A percentile compares a stretch with the other conserved stretches of the same genome.
These are phyloP conservation scores for Blastobotrys serpentis DNA, from an alignment of 1,139 yeast species.

Conservation along the genomic window DNA sequence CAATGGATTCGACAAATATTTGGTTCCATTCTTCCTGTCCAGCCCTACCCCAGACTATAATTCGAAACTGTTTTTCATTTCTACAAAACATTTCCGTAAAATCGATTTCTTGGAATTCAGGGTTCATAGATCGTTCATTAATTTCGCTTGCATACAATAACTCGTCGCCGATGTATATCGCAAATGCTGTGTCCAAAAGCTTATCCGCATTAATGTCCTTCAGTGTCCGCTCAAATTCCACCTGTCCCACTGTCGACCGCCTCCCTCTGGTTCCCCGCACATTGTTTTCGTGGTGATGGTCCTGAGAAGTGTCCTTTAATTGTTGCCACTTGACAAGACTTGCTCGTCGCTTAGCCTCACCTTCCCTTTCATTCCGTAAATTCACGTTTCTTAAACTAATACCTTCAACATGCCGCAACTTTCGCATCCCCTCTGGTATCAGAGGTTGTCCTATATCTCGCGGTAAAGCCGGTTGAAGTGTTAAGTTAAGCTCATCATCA, in stretches of 20 bases:
- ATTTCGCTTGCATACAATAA: slow-evolving; percentile 45
- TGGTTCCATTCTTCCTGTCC: slow-evolving; percentile 18
- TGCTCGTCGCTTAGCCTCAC: slow-evolving; percentile 14
- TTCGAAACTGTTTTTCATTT: slow-evolving; percentile 17
- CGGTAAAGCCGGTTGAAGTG: slow-evolving; percentile 21
- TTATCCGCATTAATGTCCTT: slow-evolving; percentile 34
- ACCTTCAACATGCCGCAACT: slow-evolving; percentile 29
- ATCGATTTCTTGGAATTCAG: slow-evolving; percentile 40
- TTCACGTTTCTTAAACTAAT: slow-evolving; percentile 24
- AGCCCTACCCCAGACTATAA: slow-evolving; percentile 23
- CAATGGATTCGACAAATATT: slow-evolving; percentile 19
- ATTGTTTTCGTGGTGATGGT: background rate
- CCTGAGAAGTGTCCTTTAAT: background rate
- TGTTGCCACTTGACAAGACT: slow-evolving; percentile 18
- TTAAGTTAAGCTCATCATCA: slow-evolving; percentile 18
- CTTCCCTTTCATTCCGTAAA: slow-evolving; percentile 5
- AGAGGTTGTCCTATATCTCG: slow-evolving; percentile 24
- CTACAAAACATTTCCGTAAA: slow-evolving; percentile 20
- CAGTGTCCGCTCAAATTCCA: slow-evolving; percentile 25
- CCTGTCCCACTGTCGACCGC: slow-evolving; percentile 4
- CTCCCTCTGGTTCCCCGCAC: background rate
- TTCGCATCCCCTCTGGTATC: slow-evolving; percentile 22
- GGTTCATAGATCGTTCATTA: slow-evolving; percentile 36
- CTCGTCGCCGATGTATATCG: slow-evolving; percentile 37
- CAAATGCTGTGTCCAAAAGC: slow-evolving; percentile 41